phyloP scores from a whole-genome alignment of 148 eudicot genomes.

The Rhododendron simsii region DNA sequence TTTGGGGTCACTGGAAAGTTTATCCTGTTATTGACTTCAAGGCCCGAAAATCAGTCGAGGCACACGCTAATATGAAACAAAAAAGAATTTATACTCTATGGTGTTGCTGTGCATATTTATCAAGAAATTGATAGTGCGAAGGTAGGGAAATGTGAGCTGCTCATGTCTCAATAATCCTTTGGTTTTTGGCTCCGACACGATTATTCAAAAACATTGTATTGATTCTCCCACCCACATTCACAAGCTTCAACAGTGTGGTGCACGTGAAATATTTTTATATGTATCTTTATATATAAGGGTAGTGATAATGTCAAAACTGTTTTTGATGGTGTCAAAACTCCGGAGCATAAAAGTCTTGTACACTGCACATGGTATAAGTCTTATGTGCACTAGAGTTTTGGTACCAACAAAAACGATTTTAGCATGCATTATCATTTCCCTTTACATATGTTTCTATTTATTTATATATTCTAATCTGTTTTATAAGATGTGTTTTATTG shows the following conservation, averaged over 20 bases:
- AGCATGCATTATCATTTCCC: too few species aligned
- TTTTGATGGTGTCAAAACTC: too few species aligned
- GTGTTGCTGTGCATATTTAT: neutral
- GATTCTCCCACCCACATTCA: neutral
- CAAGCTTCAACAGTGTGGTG: neutral
- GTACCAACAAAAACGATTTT: too few species aligned
- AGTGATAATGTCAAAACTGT: too few species aligned
- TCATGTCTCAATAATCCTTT: neutral
- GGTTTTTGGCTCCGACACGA: neutral
- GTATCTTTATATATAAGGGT: neutral
- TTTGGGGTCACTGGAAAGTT: too few species aligned
- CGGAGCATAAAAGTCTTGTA: too few species aligned
- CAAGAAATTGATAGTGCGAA: neutral
- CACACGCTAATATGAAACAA: too few species aligned
- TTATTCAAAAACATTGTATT: neutral
- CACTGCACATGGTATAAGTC: too few species aligned
- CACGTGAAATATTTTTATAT: neutral
- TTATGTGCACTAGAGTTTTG: too few species aligned
- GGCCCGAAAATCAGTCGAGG: neutral
- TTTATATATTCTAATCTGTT: too few species aligned
- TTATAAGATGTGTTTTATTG: neutral
- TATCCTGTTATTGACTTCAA: fast-evolving
- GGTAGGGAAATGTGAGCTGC: neutral
- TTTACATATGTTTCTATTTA: too few species aligned
- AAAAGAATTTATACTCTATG: neutral